Base-by-base conservation (phyloP, 305 asterid genomes). In the Fraxinus angustifolia region DNA sequence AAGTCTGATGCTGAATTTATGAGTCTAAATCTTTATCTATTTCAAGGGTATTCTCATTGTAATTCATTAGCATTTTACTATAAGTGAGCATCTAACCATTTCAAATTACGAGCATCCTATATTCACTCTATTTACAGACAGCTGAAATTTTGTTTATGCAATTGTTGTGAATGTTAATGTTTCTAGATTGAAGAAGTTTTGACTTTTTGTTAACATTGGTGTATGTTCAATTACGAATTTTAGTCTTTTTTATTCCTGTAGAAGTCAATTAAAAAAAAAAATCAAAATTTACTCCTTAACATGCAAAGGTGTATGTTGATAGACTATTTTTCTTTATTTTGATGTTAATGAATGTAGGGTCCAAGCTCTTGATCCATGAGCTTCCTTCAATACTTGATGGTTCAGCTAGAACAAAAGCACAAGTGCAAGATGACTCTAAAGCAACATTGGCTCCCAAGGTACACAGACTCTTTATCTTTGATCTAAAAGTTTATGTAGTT, bases 391-490 rank as follows among this genome's bases (percentile, higher is more conserved):
- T 96, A 83, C 80, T 94, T 77, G 97, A 96, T 82, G 97, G 97
- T 83, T 90, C 97, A 45, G 98, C 98, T 73, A 88, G 80, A 88
- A 83, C 82, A 38, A 90, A 90, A 85, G 97, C 98, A 53, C 76
- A 87, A 85, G 85, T 84, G 48, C 99, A 96, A 82, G 98, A 96
- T 62, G 97, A 92, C 74, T 85, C 90, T 73, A 87, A 82, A 82
- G 97, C 97, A 78, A 89, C 98, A 60, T 84, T 92, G 82, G 98
- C 99, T 79, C 97, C 99, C 73, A 94, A 94, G 93, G 99, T 93
- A 86, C 76, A 87, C 75, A 68, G 10, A 40, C 4, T 26, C 45
- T 50, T 31, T 33, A 34, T 56, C 17, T 56, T 78, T 36, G 26
- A 31, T 31, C 72, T 6, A 33, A 48, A 48, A 48, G 19, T 1